Conservation (phyloP, 495 filamentous ascomycete species). For the Annulohypoxylon bovei region DNA sequence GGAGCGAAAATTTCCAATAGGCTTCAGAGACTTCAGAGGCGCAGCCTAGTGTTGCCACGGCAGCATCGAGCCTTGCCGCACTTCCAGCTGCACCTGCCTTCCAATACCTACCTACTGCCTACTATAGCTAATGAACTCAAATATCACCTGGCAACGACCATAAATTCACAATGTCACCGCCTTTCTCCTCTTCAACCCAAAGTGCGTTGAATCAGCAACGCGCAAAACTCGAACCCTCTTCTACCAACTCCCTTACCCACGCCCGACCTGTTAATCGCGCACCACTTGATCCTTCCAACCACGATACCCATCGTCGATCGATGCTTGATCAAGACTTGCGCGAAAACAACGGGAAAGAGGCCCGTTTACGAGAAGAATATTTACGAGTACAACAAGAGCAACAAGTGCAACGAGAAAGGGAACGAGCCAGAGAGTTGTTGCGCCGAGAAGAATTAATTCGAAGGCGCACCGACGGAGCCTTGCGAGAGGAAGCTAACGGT, state of each 20-base stretch:
- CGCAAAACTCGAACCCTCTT: not conserved
- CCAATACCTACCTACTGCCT: not conserved
- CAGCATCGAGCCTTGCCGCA: not conserved
- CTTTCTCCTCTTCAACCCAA: not conserved
- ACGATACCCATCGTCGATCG: not conserved
- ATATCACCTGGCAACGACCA: not conserved
- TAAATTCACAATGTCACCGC: slow-evolving; percentile 3
- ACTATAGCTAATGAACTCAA: not conserved
- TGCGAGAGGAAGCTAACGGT: not conserved
- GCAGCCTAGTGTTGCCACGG: not conserved
- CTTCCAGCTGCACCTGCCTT: not conserved
- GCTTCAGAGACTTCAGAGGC: not conserved
- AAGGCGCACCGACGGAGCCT: not conserved
- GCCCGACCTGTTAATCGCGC: not conserved
- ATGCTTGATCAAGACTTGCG: not conserved
- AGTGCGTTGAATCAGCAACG: not conserved
- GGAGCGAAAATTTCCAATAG: not conserved
- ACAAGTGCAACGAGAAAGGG: not conserved
- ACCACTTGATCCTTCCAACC: not conserved
- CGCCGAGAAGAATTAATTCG: not conserved
- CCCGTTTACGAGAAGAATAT: not conserved
- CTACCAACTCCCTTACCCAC: not conserved
- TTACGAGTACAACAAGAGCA: not conserved
- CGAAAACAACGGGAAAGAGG: not conserved
- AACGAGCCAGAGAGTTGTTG: not conserved